Evolutionary conservation across 2,329 filamentous ascomycete genomes (phyloP).

Genomic region (Arthrocladium fulminans): DNA sequence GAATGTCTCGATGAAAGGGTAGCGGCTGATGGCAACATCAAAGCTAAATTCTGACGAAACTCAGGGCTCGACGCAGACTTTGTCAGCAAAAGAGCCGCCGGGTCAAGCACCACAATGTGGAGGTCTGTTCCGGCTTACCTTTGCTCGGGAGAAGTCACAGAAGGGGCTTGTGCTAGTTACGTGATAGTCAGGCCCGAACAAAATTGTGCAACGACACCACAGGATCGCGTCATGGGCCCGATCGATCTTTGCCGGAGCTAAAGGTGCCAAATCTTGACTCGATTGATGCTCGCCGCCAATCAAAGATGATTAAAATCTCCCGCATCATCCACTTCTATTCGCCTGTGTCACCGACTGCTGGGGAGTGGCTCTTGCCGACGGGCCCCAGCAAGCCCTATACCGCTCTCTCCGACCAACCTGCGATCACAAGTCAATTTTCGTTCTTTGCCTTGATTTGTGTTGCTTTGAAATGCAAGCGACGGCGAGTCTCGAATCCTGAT

Average conservation of each 20-base stretch:
- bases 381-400: not conserved
- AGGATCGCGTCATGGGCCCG: not conserved
- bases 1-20: slow-evolving; percentile 5
- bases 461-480: slow-evolving; percentile 6
- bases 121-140: too few relatives aligned
- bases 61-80: not conserved
- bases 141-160: too few relatives aligned
- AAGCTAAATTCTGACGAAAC: not conserved
- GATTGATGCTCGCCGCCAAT: not conserved
- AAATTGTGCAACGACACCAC: slow-evolving; percentile 1
- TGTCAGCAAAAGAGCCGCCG: too few relatives aligned
- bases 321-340: not conserved
- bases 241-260: not conserved
- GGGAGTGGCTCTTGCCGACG: not conserved
- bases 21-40: slow-evolving; percentile 2
- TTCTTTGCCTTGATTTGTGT: not conserved
- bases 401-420: not conserved
- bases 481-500: not conserved
- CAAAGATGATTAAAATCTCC: not conserved
- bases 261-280: not conserved
- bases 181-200: not conserved
- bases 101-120: not conserved
- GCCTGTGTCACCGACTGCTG: not conserved
- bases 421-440: not conserved
- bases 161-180: too few relatives aligned